phyloP scores from a whole-genome alignment of 179 eudicot genomes.

The Vitellaria paradoxa region DNA sequence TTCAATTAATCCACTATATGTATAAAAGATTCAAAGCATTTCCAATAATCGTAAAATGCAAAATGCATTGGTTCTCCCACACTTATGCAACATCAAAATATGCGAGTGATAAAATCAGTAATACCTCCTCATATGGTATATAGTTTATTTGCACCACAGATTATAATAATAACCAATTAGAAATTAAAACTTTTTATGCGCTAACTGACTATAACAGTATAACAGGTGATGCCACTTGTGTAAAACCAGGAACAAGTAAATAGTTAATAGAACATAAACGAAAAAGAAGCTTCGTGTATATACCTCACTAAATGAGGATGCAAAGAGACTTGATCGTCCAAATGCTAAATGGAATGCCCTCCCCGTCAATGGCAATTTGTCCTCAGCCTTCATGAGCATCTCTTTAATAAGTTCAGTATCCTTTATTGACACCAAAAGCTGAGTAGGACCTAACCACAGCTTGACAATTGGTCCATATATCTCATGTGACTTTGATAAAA shows the following conservation, averaged over 20 bases:
- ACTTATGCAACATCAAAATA: too few relatives aligned
- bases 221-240: background rate
- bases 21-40: too few relatives aligned
- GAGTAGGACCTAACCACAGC: slow-evolving; percentile 59
- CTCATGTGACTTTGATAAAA: slow-evolving; percentile 42
- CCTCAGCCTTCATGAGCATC: slow-evolving; percentile 49
- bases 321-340: slow-evolving; percentile 54
- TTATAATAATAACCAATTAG: background rate
- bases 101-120: too few relatives aligned
- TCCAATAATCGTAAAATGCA: too few relatives aligned
- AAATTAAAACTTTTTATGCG: background rate
- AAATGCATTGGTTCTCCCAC: too few relatives aligned
- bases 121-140: too few relatives aligned
- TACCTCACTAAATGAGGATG: slow-evolving; percentile 49
- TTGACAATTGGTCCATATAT: slow-evolving; percentile 49
- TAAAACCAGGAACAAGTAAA: background rate
- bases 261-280: background rate
- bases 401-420: slow-evolving; percentile 45
- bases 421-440: slow-evolving; percentile 52
- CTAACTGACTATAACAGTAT: background rate
- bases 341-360: slow-evolving; percentile 47
- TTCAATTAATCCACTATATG: too few relatives aligned
- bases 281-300: background rate
- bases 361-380: slow-evolving; percentile 54
- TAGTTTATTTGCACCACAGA: background rate